Evolutionary conservation across 2,329 filamentous ascomycete species (phyloP).

Genomic region (Aspergillus phoenicis): DNA sequence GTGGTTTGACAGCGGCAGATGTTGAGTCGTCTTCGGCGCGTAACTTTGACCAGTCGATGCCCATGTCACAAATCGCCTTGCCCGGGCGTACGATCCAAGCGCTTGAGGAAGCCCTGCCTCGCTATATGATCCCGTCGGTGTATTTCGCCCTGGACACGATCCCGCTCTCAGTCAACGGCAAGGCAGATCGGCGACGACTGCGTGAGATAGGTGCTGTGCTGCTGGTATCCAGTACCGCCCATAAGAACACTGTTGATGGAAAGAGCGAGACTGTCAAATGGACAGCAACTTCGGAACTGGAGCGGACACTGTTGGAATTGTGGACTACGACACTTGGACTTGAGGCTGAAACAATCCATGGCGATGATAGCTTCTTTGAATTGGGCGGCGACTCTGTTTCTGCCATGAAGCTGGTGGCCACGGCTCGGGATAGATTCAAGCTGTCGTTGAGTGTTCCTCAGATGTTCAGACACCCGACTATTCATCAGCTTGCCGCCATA

Average conservation of each 20-base stretch:
- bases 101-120: neutral
- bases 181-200: slow-evolving; percentile 1
- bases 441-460: neutral
- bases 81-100: neutral
- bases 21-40: neutral
- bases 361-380: neutral
- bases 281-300: neutral
- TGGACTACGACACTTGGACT: neutral
- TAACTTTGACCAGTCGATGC: too few relatives aligned
- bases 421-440: neutral
- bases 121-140: slow-evolving; percentile 8
- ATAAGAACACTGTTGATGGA: neutral
- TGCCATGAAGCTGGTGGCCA: neutral
- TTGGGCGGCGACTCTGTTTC: neutral
- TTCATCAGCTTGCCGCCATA: neutral
- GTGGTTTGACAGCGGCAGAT: neutral
- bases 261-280: neutral
- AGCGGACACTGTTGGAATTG: neutral
- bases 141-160: neutral
- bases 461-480: neutral
- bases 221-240: neutral
- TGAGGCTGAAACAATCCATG: neutral
- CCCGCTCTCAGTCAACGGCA: neutral
- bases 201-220: neutral
- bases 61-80: neutral